Evolutionary conservation across 495 filamentous ascomycete species (phyloP).

Genomic region (Thermothielavioides terrestris): DNA sequence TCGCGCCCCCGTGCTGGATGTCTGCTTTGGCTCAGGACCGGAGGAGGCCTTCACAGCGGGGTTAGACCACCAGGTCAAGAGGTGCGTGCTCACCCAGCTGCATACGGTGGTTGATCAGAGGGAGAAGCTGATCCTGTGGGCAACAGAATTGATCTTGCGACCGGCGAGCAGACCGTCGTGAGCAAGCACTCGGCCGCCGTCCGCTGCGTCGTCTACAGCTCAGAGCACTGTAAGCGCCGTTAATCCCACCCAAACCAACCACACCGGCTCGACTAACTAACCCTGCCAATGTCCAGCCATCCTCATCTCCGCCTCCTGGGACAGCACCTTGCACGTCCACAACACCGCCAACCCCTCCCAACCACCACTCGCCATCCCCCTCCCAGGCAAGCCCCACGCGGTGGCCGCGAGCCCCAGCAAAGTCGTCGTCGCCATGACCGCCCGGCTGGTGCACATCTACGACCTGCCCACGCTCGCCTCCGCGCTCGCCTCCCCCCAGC

Average conservation of each 20-base stretch:
- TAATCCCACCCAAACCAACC: background rate
- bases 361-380: constrained; percentile 49
- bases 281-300: constrained; percentile 31
- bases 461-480: constrained; percentile 62
- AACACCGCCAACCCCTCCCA: constrained; percentile 37
- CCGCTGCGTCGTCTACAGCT: constrained; percentile 73
- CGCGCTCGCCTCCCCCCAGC: constrained; percentile 40
- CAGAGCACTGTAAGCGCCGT: constrained; percentile 51
- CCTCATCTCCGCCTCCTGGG: constrained; percentile 88
- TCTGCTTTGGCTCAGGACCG: constrained; percentile 79
- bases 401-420: constrained; percentile 72
- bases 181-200: constrained; percentile 72
- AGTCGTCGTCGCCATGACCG: constrained; percentile 93
- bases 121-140: background rate
- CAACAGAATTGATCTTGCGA: constrained; percentile 60
- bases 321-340: constrained; percentile 80
- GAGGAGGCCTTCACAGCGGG: constrained; percentile 75
- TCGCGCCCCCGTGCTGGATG: constrained; percentile 78
- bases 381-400: constrained; percentile 81
- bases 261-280: constrained; percentile 6
- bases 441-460: constrained; percentile 84
- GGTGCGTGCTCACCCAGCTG: constrained; percentile 32
- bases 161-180: constrained; percentile 61
- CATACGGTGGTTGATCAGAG: background rate
- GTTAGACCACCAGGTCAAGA: constrained; percentile 75